Conservation (phyloP, 176 grass and related monocot genomes). For the Aegilops speltoides region DNA sequence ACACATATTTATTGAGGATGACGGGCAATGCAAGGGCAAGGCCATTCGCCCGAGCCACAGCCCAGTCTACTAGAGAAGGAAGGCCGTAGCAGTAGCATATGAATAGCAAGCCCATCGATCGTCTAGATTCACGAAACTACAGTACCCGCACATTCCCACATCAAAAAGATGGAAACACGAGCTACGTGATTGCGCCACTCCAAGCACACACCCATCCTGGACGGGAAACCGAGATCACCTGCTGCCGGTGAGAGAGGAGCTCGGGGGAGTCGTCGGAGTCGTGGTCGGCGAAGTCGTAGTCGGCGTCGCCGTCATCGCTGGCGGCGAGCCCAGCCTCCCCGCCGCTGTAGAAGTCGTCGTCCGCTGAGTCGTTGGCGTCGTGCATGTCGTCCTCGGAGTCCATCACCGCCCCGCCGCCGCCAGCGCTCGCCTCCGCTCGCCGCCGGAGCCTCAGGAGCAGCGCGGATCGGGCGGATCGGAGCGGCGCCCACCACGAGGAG, state of each 20-base stretch:
- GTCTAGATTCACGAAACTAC: conserved; percentile 34
- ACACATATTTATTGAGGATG: neutral
- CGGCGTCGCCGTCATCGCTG: conserved; percentile 86
- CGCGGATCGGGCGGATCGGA: conserved; percentile 72
- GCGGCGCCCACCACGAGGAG: conserved; percentile 60
- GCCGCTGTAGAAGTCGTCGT: conserved; percentile 89
- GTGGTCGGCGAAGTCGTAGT: conserved; percentile 96
- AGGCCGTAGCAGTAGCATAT: neutral
- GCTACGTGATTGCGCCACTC: neutral
- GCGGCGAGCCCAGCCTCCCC: conserved; percentile 66
- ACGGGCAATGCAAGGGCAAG: conserved; percentile 13
- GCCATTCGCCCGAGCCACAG: conserved; percentile 1
- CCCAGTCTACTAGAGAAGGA: neutral
- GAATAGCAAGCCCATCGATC: conserved; percentile 1
- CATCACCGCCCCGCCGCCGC: conserved; percentile 50
- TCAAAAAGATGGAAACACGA: conserved; percentile 20
- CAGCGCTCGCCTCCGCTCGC: conserved; percentile 35
- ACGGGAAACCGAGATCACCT: conserved; percentile 51
- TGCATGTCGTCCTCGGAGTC: conserved; percentile 98
- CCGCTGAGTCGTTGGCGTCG: conserved; percentile 73
- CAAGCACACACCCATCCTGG: neutral
- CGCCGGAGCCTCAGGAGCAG: conserved; percentile 53
- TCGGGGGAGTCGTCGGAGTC: conserved; percentile 79
- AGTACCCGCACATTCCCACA: conserved; percentile 24
- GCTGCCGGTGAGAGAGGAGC: conserved; percentile 65